Evolutionary conservation across 2,329 filamentous ascomycete species (phyloP), one percentile per base, ranked within the genome.

Genomic region (Trichoderma guizhouense): DNA sequence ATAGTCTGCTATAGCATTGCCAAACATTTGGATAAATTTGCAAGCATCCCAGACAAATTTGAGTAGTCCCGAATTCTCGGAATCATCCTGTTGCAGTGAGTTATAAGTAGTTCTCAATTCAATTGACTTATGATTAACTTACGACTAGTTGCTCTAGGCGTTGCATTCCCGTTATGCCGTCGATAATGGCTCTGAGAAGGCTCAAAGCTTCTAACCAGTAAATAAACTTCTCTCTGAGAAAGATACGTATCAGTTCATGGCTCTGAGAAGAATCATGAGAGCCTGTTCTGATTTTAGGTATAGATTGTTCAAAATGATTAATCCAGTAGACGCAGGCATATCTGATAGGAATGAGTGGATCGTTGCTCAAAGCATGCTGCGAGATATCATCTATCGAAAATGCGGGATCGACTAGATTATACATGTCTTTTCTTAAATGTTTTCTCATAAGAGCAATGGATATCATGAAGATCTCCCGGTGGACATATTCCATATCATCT

Each of bases 401-500:
- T 24, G n/a, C n/a, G 3, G 43, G 43, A 7, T 51, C n/a, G 3
- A 51, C 2, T 1, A 51, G 43, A 21, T 0, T 3, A 14, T 51
- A 51, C 2, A 51, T 51, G 5, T 51, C n/a, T 7, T 14, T 51
- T 51, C 9, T 51, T 7, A 51, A 3, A 1, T 21, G 1, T 24
- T 51, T 51, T 21, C n/a, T 24, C 43, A 51, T 24, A 7, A 1
- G 0, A 24, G 5, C 2, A 14, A 51, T 51, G 12, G 43, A 51
- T 0, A 3, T 11, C 3, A 7, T 2, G 76, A 63, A 82, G 80
- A 6, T 86, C 78, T 0, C 14, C 18, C 76, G 51, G 69, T 85
- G 81, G 18, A 75, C 71, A 3, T 75, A 51, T n/a, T 67, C 53
- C 3, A 57, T 36, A 2, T 80, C 78, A 30, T 18, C 61, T 5